Conservation (phyloP, 495 filamentous ascomycete species). For the Aspergillus sparsus region DNA sequence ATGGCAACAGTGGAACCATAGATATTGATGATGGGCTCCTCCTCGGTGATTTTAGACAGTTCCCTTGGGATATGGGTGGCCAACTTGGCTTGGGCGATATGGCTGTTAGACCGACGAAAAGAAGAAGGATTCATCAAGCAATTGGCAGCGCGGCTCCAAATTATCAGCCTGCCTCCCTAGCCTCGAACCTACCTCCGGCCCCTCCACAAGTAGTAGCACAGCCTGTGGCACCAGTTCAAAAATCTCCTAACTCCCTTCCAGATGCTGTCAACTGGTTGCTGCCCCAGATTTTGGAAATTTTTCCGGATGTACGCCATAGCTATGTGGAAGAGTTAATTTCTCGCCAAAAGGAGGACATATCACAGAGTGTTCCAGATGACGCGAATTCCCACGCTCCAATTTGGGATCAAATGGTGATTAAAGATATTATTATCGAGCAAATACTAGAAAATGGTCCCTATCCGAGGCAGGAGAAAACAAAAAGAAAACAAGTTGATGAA, state of each 20-base stretch:
- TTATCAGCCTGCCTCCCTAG: conserved; percentile 3
- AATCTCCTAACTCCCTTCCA: neutral
- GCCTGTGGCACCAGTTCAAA: neutral
- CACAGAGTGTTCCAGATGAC: neutral
- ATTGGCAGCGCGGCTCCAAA: neutral
- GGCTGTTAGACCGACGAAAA: conserved; percentile 4
- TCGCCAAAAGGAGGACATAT: conserved; percentile 5
- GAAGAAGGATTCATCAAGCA: conserved; percentile 8
- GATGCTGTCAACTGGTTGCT: conserved; percentile 27
- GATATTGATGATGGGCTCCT: conserved; percentile 1
- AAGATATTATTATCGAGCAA: conserved; percentile 38
- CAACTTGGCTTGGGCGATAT: neutral
- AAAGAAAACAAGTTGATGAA: conserved; percentile 45
- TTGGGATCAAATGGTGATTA: neutral
- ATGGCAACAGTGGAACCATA: conserved; percentile 2
- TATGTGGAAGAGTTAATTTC: conserved; percentile 44
- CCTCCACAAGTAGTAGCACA: neutral
- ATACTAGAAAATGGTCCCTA: conserved; percentile 46
- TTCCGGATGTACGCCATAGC: conserved; percentile 51
- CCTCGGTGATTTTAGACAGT: neutral
- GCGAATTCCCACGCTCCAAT: neutral
- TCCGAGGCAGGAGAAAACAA: conserved; percentile 51
- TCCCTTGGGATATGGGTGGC: neutral
- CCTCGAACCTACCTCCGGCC: neutral
- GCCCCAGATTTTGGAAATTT: conserved; percentile 45